A percentile compares a stretch with the other conserved stretches of the same genome.
phyloP scores from a whole-genome alignment of 2,329 filamentous ascomycete species.

The Trichophyton equinum region DNA sequence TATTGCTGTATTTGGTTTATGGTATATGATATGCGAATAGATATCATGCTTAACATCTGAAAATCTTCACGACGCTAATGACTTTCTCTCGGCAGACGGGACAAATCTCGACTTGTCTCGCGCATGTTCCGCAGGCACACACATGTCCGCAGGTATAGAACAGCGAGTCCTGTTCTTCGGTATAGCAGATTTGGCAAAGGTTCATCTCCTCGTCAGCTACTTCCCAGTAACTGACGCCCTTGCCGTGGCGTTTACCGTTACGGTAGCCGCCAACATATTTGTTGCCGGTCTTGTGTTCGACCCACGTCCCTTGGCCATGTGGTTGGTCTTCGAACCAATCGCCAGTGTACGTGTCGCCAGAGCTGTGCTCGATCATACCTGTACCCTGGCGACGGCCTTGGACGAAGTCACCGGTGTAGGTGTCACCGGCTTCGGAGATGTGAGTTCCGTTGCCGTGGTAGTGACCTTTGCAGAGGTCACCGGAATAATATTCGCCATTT shows the following conservation, averaged over 20 bases:
- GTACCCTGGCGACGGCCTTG: constrained; percentile 42
- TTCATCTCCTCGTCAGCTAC: constrained; percentile 49
- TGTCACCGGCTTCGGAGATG: constrained; percentile 42
- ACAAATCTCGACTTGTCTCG: constrained; percentile 45
- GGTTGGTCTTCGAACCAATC: constrained; percentile 35
- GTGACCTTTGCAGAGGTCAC: constrained; percentile 38
- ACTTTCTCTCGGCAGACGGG: constrained; percentile 50
- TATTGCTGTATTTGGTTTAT: background rate
- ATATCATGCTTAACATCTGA: constrained; percentile 25
- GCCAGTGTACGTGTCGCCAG: constrained; percentile 37
- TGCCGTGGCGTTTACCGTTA: constrained; percentile 47
- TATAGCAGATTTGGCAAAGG: constrained; percentile 50
- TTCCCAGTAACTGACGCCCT: constrained; percentile 50
- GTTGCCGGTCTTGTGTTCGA: constrained; percentile 46
- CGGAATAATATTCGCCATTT: constrained; percentile 45
- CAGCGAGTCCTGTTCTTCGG: constrained; percentile 45
- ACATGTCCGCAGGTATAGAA: constrained; percentile 55
- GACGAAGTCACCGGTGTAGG: constrained; percentile 44
- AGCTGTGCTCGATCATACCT: constrained; percentile 47
- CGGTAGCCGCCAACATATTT: constrained; percentile 50
- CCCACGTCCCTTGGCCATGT: constrained; percentile 46
- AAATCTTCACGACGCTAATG: constrained; percentile 47
- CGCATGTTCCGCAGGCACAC: constrained; percentile 48
- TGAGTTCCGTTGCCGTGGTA: constrained; percentile 44
- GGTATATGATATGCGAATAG: background rate